Evolutionary conservation across 2,329 filamentous ascomycete genomes (phyloP).

Genomic region (Huntiella savannae): DNA sequence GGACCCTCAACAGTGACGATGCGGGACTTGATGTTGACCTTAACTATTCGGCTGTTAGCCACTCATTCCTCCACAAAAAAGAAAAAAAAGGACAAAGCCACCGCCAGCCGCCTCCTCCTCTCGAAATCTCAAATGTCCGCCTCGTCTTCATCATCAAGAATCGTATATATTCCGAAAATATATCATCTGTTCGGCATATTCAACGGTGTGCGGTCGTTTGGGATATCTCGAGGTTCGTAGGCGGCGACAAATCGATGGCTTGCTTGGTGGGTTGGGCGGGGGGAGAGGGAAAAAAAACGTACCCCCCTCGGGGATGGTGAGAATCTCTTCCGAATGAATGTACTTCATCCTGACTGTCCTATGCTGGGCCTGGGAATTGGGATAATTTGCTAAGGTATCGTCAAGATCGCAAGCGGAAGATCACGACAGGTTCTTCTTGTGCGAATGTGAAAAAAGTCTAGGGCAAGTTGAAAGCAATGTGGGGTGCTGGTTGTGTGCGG

Average conservation of each 20-base stretch:
- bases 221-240: slow-evolving; percentile 3
- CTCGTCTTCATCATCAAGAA: too few relatives aligned
- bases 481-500: slow-evolving; percentile 12
- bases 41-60: slow-evolving; percentile 43
- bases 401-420: slow-evolving; percentile 16
- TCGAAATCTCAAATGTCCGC: background rate
- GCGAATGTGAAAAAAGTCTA: slow-evolving; percentile 25
- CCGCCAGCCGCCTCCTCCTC: background rate
- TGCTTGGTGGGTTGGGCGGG: too few relatives aligned
- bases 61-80: slow-evolving; percentile 6
- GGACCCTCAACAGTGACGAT: slow-evolving; percentile 94
- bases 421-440: slow-evolving; percentile 21
- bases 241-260: slow-evolving; percentile 7
- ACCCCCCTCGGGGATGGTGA: slow-evolving; percentile 94
- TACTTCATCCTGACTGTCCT: slow-evolving; percentile 84
- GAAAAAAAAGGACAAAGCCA: background rate
- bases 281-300: slow-evolving; percentile 27
- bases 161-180: background rate
- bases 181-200: background rate
- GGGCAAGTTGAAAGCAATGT: slow-evolving; percentile 17
- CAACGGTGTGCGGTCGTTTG: slow-evolving; percentile 2
- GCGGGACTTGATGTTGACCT: slow-evolving; percentile 92
- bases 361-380: slow-evolving; percentile 20
- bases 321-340: slow-evolving; percentile 94
- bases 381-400: slow-evolving; percentile 10